A percentile compares a stretch with the other conserved stretches of the same genome.
These are phyloP conservation scores for Penicillium sp. DNA, from an alignment of 2,329 filamentous ascomycete species.

Conservation along the genomic window DNA sequence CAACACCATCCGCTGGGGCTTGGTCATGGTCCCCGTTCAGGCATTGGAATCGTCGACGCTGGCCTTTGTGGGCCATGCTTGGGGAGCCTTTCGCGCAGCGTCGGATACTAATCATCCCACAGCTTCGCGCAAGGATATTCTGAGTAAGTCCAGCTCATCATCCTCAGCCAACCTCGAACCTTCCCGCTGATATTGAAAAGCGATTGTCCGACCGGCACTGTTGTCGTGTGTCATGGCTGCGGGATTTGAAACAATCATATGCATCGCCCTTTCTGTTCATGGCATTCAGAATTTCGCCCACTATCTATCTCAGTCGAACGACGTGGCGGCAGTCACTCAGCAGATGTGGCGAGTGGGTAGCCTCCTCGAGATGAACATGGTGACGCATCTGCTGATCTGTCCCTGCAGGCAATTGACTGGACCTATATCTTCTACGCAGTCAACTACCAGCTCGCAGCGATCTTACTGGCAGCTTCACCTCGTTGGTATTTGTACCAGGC, in stretches of 20 bases:
- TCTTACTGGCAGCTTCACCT: constrained; percentile 59
- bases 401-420: constrained; percentile 6
- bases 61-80: constrained; percentile 61
- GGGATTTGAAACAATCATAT: constrained; percentile 53
- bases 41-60: constrained; percentile 60
- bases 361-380: constrained; percentile 9
- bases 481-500: constrained; percentile 53
- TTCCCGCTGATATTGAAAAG: constrained; percentile 10
- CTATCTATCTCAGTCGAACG: constrained; percentile 54
- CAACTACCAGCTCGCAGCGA: constrained; percentile 51
- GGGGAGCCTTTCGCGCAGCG: constrained; percentile 47
- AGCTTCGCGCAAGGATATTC: constrained; percentile 14
- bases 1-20: constrained; percentile 66
- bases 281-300: constrained; percentile 56
- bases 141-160: constrained; percentile 1
- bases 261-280: constrained; percentile 55
- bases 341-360: constrained; percentile 55
- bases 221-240: constrained; percentile 43
- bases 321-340: constrained; percentile 55
- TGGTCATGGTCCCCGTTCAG: constrained; percentile 67
- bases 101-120: not conserved
- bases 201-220: constrained; percentile 50
- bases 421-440: constrained; percentile 14
- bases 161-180: no score
- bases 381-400: constrained; percentile 47